These are phyloP conservation scores for Petunia hybrid DNA, from an alignment of 305 asterid genomes.

Conservation along the genomic window DNA sequence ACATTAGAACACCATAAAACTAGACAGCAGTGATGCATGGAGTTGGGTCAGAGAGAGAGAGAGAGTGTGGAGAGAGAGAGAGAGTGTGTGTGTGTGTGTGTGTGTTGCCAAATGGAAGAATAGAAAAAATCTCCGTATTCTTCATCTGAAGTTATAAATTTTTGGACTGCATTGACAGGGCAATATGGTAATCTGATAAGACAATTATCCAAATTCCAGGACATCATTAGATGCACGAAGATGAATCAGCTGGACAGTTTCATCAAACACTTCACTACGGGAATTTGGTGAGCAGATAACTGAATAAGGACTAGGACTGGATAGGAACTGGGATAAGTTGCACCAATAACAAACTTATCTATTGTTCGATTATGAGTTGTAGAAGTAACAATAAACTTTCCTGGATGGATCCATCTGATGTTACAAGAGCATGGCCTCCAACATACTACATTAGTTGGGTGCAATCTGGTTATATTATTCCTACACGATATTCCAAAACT, in stretches of 20 bases:
- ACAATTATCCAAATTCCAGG: slow-evolving; percentile 4
- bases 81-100: too few species aligned
- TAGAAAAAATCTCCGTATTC: background rate
- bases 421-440: background rate
- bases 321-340: background rate
- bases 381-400: too few species aligned
- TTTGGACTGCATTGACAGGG: slow-evolving; percentile 4
- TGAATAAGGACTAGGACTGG: slow-evolving; percentile 10
- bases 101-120: slow-evolving; percentile 19
- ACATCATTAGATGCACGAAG: slow-evolving; percentile 24
- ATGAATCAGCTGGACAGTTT: slow-evolving; percentile 9
- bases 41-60: background rate
- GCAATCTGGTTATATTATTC: slow-evolving; percentile 14
- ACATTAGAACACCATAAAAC: background rate
- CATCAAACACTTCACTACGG: background rate
- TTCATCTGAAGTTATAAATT: background rate
- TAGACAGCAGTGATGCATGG: slow-evolving; percentile 14
- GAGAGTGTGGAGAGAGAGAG: too few species aligned
- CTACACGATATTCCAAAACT: background rate
- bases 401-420: background rate
- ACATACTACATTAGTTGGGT: background rate
- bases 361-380: background rate
- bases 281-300: background rate
- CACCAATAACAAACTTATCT: background rate
- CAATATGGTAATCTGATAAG: slow-evolving; percentile 21